Evolutionary conservation across 768 basidiomycete species (phyloP).

Genomic region (Leccinum aurantiacum): DNA sequence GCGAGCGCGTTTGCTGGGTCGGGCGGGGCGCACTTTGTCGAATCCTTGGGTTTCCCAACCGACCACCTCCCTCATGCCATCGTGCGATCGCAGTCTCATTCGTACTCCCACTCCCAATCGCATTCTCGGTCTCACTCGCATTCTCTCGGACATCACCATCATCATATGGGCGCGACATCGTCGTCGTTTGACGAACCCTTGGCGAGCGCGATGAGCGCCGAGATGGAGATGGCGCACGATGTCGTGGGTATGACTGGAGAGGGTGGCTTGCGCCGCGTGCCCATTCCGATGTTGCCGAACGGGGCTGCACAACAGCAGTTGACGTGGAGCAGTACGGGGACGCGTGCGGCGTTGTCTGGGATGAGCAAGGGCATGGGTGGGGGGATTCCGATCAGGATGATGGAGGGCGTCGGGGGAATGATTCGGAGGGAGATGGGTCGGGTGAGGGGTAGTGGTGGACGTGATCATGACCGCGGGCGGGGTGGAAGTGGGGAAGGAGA

Average conservation of each 20-base stretch:
- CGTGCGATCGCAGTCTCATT: not conserved
- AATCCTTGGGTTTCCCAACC: slow-evolving; percentile 16
- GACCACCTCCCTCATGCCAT: not conserved
- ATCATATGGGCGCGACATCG: slow-evolving; percentile 28
- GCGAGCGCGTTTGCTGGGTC: slow-evolving; percentile 50
- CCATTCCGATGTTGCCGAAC: slow-evolving; percentile 81
- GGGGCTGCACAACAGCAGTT: slow-evolving; percentile 39
- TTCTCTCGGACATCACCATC: slow-evolving; percentile 29
- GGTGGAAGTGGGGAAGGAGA: not conserved
- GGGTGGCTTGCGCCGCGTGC: slow-evolving; percentile 32
- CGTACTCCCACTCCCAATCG: slow-evolving; percentile 3
- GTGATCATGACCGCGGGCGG: not conserved
- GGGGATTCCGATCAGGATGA: slow-evolving; percentile 57
- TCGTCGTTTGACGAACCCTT: slow-evolving; percentile 72
- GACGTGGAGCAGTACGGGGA: slow-evolving; percentile 16
- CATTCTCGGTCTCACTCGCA: slow-evolving; percentile 1
- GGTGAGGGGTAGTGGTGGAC: slow-evolving; percentile 11
- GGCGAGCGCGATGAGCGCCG: slow-evolving; percentile 66
- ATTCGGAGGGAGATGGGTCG: slow-evolving; percentile 51
- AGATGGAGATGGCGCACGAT: slow-evolving; percentile 59
- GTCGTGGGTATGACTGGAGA: slow-evolving; percentile 17
- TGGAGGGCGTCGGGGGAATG: slow-evolving; percentile 55
- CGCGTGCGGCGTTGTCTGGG: slow-evolving; percentile 18
- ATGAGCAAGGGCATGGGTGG: slow-evolving; percentile 15
- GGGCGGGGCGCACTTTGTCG: slow-evolving; percentile 23